Percentiles rank a stretch among this genome's conserved stretches.
Conservation (phyloP, 768 basidiomycete genomes). For the Paxillus rubicundulus region DNA sequence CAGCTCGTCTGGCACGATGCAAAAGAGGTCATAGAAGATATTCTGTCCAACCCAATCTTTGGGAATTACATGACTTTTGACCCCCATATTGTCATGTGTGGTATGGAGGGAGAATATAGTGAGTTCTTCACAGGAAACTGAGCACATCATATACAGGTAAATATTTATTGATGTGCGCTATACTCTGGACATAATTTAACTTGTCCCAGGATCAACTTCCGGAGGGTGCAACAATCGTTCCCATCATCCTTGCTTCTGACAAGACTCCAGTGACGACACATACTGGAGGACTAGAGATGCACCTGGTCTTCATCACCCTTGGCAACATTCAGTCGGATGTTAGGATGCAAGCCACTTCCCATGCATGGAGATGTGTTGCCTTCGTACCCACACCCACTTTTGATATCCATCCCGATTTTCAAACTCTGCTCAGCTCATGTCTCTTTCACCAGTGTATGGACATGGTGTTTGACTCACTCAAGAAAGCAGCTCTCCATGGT, state of each 20-base stretch:
- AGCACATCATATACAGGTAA: too few relatives aligned
- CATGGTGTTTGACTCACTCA: constrained; percentile 26
- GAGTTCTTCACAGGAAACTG: too few relatives aligned
- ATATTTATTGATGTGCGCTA: too few relatives aligned
- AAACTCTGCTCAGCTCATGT: not conserved
- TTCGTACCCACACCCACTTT: constrained; percentile 1
- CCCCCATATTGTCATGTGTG: too few relatives aligned
- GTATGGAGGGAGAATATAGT: too few relatives aligned
- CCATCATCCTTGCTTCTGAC: not conserved
- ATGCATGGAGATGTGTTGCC: constrained; percentile 3
- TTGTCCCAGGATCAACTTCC: too few relatives aligned
- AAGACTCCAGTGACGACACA: not conserved
- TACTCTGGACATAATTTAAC: too few relatives aligned
- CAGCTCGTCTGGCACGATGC: constrained; percentile 24
- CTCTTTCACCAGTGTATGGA: constrained; percentile 33
- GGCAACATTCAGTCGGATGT: constrained; percentile 1
- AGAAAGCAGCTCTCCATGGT: constrained; percentile 23
- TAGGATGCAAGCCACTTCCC: too few relatives aligned
- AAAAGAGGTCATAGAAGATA: constrained; percentile 21
- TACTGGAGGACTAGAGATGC: too few relatives aligned
- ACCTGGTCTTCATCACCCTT: not conserved
- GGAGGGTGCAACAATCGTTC: constrained; percentile 33
- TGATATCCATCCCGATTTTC: not conserved
- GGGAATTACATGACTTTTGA: too few relatives aligned
- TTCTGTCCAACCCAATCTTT: too few relatives aligned